Percentiles rank a stretch among this genome's conserved stretches.
These are phyloP conservation scores for Clausena lansium DNA, from an alignment of 345 rosid species.

Conservation along the genomic window DNA sequence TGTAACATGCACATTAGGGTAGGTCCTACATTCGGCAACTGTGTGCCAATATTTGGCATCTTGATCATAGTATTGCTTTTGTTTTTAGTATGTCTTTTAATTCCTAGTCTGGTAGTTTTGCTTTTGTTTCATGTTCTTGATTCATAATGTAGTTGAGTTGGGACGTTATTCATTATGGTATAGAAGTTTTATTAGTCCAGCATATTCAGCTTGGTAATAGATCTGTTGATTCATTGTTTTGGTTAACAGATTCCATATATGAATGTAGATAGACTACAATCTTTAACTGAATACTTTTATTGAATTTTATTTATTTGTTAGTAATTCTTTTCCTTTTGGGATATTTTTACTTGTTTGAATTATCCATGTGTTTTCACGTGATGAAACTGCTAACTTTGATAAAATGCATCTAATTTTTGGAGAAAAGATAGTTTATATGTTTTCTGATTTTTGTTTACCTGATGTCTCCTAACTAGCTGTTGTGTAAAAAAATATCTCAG, in stretches of 20 bases:
- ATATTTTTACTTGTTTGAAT: not conserved
- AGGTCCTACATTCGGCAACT: not conserved
- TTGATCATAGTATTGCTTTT: not conserved
- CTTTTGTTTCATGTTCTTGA: not conserved
- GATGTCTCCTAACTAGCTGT: not conserved
- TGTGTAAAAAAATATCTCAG: conserved; percentile 34
- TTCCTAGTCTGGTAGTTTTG: not conserved
- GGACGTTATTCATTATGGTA: not conserved
- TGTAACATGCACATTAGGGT: not conserved
- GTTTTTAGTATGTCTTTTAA: not conserved
- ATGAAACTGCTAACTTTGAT: not conserved
- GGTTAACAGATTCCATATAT: not conserved
- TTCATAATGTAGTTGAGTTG: not conserved
- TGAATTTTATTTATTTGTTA: not conserved
- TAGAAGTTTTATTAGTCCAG: not conserved
- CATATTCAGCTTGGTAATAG: not conserved
- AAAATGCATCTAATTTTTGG: not conserved
- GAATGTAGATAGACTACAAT: not conserved
- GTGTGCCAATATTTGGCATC: not conserved
- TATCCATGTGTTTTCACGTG: no score
- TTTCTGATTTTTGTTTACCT: not conserved
- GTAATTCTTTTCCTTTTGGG: not conserved
- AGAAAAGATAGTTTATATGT: not conserved
- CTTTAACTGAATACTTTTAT: not conserved
- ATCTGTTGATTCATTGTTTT: not conserved